Evolutionary conservation across 2,329 filamentous ascomycete genomes (phyloP).

Genomic region (Cytospora schulzeri): DNA sequence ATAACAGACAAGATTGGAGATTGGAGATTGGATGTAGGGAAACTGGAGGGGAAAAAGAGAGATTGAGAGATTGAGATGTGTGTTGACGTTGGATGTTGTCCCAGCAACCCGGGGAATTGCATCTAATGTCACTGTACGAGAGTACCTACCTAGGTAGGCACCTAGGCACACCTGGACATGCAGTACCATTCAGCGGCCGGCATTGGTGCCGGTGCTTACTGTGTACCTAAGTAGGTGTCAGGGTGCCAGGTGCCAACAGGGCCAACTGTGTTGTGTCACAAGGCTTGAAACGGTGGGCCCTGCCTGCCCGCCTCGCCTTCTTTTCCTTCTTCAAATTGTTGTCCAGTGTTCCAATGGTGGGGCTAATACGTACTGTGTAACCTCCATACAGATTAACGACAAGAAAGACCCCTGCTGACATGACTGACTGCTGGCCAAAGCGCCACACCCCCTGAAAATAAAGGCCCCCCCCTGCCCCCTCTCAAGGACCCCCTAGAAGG

Average conservation of each 20-base stretch:
- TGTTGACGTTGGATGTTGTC: conserved; percentile 26
- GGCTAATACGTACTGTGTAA: background rate
- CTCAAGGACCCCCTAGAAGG: conserved; percentile 18
- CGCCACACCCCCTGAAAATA: conserved; percentile 15
- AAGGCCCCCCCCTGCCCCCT: background rate
- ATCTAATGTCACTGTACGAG: background rate
- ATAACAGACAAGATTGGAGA: background rate
- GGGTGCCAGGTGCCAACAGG: background rate
- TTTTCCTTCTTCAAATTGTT: background rate
- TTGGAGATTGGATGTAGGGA: background rate
- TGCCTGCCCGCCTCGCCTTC: background rate
- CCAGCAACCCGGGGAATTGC: conserved; percentile 20
- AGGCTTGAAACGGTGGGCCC: conserved; percentile 1
- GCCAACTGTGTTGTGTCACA: background rate
- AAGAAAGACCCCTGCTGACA: background rate
- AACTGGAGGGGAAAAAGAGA: conserved; percentile 5
- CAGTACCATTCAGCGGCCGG: background rate
- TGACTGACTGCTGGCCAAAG: background rate
- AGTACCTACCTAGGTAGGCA: background rate
- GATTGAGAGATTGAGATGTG: background rate
- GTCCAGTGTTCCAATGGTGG: background rate
- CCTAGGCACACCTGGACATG: background rate
- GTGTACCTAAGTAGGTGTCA: too few relatives aligned
- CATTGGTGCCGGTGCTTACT: background rate
- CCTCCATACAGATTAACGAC: background rate